Evolutionary conservation across 805 yeast genomes (phyloP).

Genomic region (Millerozyma acaciae): DNA sequence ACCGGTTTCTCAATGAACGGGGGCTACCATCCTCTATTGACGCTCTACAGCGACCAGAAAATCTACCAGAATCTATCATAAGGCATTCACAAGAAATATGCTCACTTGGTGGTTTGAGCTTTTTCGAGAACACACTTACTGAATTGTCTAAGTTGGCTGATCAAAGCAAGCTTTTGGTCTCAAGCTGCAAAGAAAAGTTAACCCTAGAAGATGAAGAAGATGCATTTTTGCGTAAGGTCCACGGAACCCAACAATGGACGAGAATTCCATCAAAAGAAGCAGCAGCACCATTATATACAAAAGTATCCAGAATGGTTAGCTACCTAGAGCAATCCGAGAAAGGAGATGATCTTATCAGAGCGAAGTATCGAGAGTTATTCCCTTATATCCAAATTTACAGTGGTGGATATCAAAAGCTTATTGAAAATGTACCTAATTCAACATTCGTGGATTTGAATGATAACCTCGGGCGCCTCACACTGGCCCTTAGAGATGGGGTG

Average conservation of each 20-base stretch:
- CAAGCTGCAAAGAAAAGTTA: conserved; percentile 45
- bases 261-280: conserved; percentile 46
- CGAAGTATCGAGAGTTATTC: conserved; percentile 47
- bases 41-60: conserved; percentile 51
- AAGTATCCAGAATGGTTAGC: conserved; percentile 40
- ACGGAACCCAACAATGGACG: conserved; percentile 55
- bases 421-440: conserved; percentile 37
- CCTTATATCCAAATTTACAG: conserved; percentile 42
- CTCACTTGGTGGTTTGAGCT: conserved; percentile 48
- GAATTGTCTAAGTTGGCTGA: conserved; percentile 44
- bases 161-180: conserved; percentile 40
- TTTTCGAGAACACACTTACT: conserved; percentile 37
- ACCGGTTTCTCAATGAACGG: conserved; percentile 41
- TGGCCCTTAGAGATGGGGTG: conserved; percentile 33
- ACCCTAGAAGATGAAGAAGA: conserved; percentile 55
- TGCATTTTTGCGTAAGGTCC: conserved; percentile 41
- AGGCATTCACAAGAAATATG: conserved; percentile 53
- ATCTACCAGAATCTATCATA: conserved; percentile 54
- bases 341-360: conserved; percentile 55
- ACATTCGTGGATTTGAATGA: conserved; percentile 32
- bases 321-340: conserved; percentile 54
- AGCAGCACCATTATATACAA: conserved; percentile 34
- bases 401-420: conserved; percentile 34
- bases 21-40: conserved; percentile 64
- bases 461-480: conserved; percentile 23